A percentile compares a stretch with the other conserved stretches of the same genome.
Evolutionary conservation across 257 asterid species (phyloP).

Genomic region (Solanum ahanhuiri): DNA sequence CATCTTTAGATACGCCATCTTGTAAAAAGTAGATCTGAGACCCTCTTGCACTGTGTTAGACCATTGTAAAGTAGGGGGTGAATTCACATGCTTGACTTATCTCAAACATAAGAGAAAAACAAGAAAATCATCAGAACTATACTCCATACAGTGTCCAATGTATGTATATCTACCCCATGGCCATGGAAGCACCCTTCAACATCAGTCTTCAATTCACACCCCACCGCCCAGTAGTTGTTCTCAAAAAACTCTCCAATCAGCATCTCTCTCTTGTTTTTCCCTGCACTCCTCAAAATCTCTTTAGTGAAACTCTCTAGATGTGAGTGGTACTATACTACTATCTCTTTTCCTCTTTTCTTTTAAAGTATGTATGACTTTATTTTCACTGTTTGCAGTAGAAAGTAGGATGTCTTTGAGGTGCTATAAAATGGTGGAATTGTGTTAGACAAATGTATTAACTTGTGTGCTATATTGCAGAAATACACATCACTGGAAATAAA

Average conservation of each 20-base stretch:
- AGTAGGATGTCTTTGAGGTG: not conserved
- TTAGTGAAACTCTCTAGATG: not conserved
- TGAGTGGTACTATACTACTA: not conserved
- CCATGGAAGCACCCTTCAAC: not conserved
- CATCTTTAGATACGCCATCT: not conserved
- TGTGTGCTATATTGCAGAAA: not conserved
- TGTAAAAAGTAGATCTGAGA: not conserved
- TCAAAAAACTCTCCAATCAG: not conserved
- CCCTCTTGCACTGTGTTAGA: not conserved
- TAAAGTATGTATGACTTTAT: not conserved
- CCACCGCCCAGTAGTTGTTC: not conserved
- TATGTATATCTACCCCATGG: not conserved
- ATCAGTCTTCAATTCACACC: not conserved
- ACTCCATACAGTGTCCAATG: not conserved
- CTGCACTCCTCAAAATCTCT: not conserved
- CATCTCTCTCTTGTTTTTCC: not conserved
- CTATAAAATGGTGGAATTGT: not conserved
- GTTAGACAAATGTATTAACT: not conserved
- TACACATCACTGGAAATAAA: not conserved
- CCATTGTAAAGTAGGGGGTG: not conserved
- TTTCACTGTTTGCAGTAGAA: not conserved
- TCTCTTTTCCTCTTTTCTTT: too few relatives aligned
- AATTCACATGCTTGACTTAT: not conserved
- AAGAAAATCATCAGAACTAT: not conserved
- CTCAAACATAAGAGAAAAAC: not conserved